Evolutionary conservation across 768 basidiomycete genomes (phyloP), one percentile per base, ranked within the genome.

Genomic region (Tulasnella sp.): DNA sequence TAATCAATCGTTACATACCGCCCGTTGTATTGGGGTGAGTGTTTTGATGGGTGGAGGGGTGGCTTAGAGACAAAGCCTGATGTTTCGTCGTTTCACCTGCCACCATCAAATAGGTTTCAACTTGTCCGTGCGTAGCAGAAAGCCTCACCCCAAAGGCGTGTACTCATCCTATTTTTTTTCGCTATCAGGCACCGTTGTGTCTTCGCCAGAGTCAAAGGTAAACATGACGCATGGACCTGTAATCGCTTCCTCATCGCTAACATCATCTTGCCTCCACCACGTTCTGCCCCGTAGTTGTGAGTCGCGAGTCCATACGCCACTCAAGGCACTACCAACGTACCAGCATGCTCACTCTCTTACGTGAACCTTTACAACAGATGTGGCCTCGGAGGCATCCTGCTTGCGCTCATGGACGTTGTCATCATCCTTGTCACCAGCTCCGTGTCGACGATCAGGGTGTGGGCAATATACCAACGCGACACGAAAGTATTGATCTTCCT

Each of bases 381-480:
- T 19, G 14, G 18, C 31, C 27, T 68, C 2, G 62, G 62, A 19
- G 62, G 62, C 27, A 36, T 68, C 16, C 62, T 68, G 14, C 62
- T 68, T 27, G 62, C 24, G 36, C 62, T 68, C 24, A 31, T 68
- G 62, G 62, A 68, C 62, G 7, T 42, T 1, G 38, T 74, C 31
- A 74, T 74, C 39, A 74, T 74, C n/a, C 39, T 74, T 12, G 73
- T 74, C 73, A 74, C 73, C 73, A 40, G 38, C 38, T 40, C 73
- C 73, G 44, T 74, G 21, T 68, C 62, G 19, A 74, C 44, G 34
- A 46, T 46, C 38, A 31, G 73, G 39, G 44, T 46, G 3, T 74
- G 73, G 73, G 73, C 73, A n/a, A 74, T 74, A 74, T 74, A 74
- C 39, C 39, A 74, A 42, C 73, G 73, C n/a, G n/a, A 46, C 16